phyloP scores from a whole-genome alignment of 2,329 filamentous ascomycete species.

The Cryphonectria radicalis region DNA sequence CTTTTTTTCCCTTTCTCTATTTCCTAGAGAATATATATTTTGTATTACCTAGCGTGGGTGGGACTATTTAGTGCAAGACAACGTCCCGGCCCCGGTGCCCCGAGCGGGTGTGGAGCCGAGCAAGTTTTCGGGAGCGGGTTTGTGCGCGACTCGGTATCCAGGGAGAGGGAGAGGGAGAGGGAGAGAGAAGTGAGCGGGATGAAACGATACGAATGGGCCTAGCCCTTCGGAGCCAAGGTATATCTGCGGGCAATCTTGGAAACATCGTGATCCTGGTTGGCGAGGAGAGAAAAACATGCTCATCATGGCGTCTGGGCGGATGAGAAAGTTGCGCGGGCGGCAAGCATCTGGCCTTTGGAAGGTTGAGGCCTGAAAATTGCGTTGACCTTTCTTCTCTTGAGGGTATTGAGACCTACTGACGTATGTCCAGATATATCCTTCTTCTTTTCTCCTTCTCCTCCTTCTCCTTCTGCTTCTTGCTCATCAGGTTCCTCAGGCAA shows the following conservation, averaged over 20 bases:
- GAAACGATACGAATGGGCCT: background rate
- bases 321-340: background rate
- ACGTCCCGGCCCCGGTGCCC: background rate
- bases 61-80: background rate
- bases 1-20: background rate
- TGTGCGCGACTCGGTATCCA: background rate
- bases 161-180: background rate
- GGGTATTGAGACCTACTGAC: background rate
- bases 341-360: background rate
- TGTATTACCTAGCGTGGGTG: background rate
- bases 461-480: background rate
- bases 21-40: background rate
- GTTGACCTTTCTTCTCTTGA: background rate
- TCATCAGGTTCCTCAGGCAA: too few relatives aligned
- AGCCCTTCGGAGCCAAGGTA: background rate
- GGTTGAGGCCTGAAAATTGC: background rate
- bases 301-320: slow-evolving; percentile 30
- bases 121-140: slow-evolving; percentile 12
- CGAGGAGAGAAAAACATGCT: slow-evolving; percentile 4
- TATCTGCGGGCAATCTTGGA: background rate
- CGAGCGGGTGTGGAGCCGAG: slow-evolving; percentile 5
- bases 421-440: background rate
- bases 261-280: slow-evolving; percentile 2
- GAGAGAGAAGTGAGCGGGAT: background rate
- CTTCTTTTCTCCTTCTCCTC: background rate